Conservation (phyloP, 2,329 filamentous ascomycete species). For the Arthroderma sp. region DNA sequence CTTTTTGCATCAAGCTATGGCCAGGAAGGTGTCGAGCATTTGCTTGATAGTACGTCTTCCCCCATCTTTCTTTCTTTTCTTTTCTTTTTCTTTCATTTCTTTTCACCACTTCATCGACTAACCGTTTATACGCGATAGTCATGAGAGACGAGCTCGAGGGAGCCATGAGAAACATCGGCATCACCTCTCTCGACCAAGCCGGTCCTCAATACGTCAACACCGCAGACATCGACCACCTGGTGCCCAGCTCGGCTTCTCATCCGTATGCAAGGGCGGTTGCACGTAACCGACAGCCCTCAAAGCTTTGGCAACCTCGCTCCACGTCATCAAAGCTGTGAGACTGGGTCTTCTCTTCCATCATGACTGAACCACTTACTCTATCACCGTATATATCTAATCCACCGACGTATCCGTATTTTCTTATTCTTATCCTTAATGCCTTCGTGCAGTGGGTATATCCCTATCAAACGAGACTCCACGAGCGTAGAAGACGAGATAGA, state of each 20-base stretch:
- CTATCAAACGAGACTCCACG: too few relatives aligned
- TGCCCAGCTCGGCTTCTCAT: slow-evolving; percentile 32
- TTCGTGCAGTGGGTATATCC: not conserved
- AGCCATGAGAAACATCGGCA: slow-evolving; percentile 38
- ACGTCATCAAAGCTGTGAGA: not conserved
- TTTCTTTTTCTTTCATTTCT: not conserved
- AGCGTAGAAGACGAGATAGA: too few relatives aligned
- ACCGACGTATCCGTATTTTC: not conserved
- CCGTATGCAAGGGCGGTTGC: slow-evolving; percentile 32
- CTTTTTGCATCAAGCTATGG: slow-evolving; percentile 45
- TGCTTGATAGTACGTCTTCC: slow-evolving; percentile 42
- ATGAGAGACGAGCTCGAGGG: slow-evolving; percentile 39
- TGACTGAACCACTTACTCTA: too few relatives aligned
- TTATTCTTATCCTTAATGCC: not conserved
- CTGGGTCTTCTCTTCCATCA: too few relatives aligned
- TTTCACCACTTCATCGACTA: not conserved
- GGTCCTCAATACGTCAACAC: slow-evolving; percentile 37
- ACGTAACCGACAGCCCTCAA: slow-evolving; percentile 20
- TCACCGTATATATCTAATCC: not conserved
- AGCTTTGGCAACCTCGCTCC: slow-evolving; percentile 18
- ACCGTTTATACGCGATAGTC: slow-evolving; percentile 20
- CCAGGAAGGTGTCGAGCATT: slow-evolving; percentile 43
- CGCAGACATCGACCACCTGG: slow-evolving; percentile 40
- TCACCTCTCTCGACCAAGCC: slow-evolving; percentile 35
- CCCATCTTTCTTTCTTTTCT: not conserved